Percentiles rank a stretch among this genome's conserved stretches.
phyloP scores from a whole-genome alignment of 2,329 filamentous ascomycete genomes.

The Pleurostoma richardsiae region DNA sequence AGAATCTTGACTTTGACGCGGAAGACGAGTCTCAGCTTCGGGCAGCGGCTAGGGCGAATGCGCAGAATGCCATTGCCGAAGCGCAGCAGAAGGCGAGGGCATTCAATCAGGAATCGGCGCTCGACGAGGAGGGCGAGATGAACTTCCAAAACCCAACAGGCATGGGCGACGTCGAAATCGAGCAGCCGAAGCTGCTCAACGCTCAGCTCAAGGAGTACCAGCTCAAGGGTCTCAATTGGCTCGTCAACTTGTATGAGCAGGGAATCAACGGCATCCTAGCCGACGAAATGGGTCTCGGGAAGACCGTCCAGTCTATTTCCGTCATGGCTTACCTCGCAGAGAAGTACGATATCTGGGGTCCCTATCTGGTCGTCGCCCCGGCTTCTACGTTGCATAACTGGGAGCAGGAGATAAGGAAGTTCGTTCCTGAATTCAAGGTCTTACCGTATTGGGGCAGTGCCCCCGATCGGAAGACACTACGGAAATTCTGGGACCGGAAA shows the following conservation, averaged over 20 bases:
- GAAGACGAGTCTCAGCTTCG: constrained; percentile 81
- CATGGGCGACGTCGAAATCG: constrained; percentile 87
- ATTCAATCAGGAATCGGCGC: constrained; percentile 73
- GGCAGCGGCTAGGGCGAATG: constrained; percentile 87
- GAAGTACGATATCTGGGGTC: constrained; percentile 96
- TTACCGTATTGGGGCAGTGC: constrained; percentile 97
- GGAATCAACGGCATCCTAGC: constrained; percentile 99
- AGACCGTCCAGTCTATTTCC: constrained; percentile 97
- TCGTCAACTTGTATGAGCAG: constrained; percentile 98
- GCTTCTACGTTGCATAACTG: constrained; percentile 97
- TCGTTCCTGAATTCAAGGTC: constrained; percentile 91
- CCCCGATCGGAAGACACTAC: constrained; percentile 88
- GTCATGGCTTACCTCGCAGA: constrained; percentile 99
- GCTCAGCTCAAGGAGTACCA: constrained; percentile 98
- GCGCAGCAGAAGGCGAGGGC: constrained; percentile 88
- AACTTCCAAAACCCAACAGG: constrained; percentile 99
- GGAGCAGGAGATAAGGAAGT: constrained; percentile 96
- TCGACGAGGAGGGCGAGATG: constrained; percentile 92
- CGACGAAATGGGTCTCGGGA: constrained; percentile 99
- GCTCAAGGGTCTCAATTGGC: constrained; percentile 97
- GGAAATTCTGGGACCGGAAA: constrained; percentile 99
- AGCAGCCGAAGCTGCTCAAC: constrained; percentile 89
- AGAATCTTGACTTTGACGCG: constrained; percentile 91
- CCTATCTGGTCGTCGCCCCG: constrained; percentile 92
- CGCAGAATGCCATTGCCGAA: constrained; percentile 90